Evolutionary conservation across 495 filamentous ascomycete species (phyloP).

Genomic region (Trichoderma gamsii): DNA sequence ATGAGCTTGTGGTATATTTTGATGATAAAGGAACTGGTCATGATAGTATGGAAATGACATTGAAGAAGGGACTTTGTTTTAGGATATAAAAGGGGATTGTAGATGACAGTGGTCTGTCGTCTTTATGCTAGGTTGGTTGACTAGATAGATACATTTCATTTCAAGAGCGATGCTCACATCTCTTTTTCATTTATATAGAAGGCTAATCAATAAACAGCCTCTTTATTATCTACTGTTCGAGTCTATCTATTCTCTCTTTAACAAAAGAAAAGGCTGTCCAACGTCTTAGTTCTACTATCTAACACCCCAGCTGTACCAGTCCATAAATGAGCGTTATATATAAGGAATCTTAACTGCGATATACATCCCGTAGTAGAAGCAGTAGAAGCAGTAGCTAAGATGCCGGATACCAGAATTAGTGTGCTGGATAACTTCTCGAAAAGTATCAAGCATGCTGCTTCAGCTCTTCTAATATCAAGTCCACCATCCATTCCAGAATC

Average conservation of each 20-base stretch:
- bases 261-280: no score
- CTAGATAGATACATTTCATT: not conserved
- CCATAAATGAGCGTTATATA: no score
- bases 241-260: not conserved
- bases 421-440: not conserved
- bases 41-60: not conserved
- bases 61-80: not conserved
- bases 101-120: not conserved
- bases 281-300: no score
- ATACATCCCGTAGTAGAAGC: no score
- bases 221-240: not conserved
- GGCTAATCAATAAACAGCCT: not conserved
- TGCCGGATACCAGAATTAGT: no score
- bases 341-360: no score
- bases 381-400: no score
- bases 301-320: no score
- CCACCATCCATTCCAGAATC: constrained; percentile 51
- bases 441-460: not conserved
- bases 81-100: not conserved
- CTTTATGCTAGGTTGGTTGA: not conserved
- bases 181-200: not conserved
- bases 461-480: constrained; percentile 39
- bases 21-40: no score
- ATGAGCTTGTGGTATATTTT: not conserved
- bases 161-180: not conserved